Base-by-base conservation (phyloP, 306 rosid species). In the Quercus dentata region DNA sequence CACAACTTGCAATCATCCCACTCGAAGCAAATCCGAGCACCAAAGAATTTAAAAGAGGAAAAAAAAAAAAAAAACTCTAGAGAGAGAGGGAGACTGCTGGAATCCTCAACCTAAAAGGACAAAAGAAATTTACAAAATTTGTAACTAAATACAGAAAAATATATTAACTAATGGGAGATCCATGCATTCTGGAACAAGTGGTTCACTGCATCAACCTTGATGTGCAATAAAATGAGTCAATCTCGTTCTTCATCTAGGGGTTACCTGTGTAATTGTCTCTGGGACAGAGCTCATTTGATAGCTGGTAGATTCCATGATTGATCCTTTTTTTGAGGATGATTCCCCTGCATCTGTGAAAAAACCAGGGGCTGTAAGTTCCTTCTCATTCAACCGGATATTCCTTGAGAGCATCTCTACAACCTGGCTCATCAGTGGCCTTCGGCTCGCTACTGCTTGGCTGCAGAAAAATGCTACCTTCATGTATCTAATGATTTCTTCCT, bases 381-480 rank as follows among this genome's bases (percentile, higher is more conserved):
- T 90, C 78, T 93, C 99, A 33, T 93, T 93, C 41, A 96, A 88
- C 72, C 79, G 82, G 74, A 88, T 87, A 20, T 87, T 88, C 84
- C 89, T 89, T 15, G 97, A 85, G n/a, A 93, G 92, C 99, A 96
- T 96, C 69, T 91, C 84, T 17, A 93, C 84, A 4, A 91, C 94
- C 51, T 93, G 93, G 74, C 85, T 83, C 97, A 96, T 91, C 75
- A 56, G 69, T 27, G 99, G 98, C 78, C 99, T 88, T 62, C 94
- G 88, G 75, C 71, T 86, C 75, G 98, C 91, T 58, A 85, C 83
- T 18, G 94, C 85, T 71, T 96, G 99, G 25, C 97, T 89, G 86
- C 99, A 96, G 84, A 96, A 90, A 69, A 96, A 86, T 11, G 99
- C 97, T 59, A 93, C 94, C 89, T 96, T 96, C 84, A 91, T 90